These are phyloP conservation scores for Salvia splendens DNA, from an alignment of 257 asterid species.

Conservation along the genomic window DNA sequence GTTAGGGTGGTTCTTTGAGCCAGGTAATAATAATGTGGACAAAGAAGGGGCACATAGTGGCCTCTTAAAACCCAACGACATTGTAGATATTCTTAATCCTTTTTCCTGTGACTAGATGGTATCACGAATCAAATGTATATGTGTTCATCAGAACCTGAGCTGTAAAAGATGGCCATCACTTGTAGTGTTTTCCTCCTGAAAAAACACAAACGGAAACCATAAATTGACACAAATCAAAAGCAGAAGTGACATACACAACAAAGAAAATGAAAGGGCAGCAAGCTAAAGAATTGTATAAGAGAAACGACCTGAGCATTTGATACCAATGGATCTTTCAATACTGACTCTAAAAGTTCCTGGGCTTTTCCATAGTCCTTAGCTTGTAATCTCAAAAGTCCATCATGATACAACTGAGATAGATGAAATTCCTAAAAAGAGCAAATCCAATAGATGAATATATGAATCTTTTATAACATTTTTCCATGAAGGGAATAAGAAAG, in stretches of 20 bases:
- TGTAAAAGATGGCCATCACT: constrained; percentile 89
- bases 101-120: background rate
- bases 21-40: constrained; percentile 15
- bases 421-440: constrained; percentile 69
- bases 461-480: background rate
- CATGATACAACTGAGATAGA: constrained; percentile 86
- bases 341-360: constrained; percentile 74
- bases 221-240: constrained; percentile 16
- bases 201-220: constrained; percentile 29
- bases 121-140: constrained; percentile 19
- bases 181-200: constrained; percentile 73
- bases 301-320: constrained; percentile 70
- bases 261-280: constrained; percentile 22
- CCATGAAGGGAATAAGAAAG: constrained; percentile 13
- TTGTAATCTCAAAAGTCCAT: constrained; percentile 82
- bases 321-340: constrained; percentile 82
- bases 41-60: constrained; percentile 3
- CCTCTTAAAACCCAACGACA: constrained; percentile 23
- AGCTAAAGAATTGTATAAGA: constrained; percentile 23
- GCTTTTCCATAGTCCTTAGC: constrained; percentile 86
- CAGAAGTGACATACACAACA: constrained; percentile 19
- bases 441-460: constrained; percentile 21
- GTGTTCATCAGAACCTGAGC: constrained; percentile 68
- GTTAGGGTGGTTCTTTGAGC: constrained; percentile 14
- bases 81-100: background rate